Evolutionary conservation across 306 rosid genomes (phyloP), one percentile per base, ranked within the genome.

Genomic region (Pterocarpus santalinus): DNA sequence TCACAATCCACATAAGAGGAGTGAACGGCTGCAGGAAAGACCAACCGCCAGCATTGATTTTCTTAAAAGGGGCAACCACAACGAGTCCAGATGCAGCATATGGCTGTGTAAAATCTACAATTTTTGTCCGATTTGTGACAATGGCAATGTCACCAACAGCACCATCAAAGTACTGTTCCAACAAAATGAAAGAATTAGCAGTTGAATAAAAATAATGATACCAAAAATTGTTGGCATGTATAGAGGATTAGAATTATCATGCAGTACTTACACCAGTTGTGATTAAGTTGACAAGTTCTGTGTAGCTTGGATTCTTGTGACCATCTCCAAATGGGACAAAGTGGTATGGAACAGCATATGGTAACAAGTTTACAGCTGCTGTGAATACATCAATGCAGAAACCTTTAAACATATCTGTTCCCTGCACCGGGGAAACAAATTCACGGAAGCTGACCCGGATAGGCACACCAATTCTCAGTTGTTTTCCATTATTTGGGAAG

Each of bases 91-190:
- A 93, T 83, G 97, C 92, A 75, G 85, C 83, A 87, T 84, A 95
- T 53, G 99, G 99, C 74, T 93, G 99, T 5, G 98, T 89, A 78
- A 95, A 96, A 92, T 96, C 99, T 69, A 82, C 94, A 35, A 84
- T 80, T 94, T 81, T 93, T 15, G 99, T 96, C 72, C 99, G 85
- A 56, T 92, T 92, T 36, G 99, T 92, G 61, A 89, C 92, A 73
- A 96, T 96, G 41, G 99, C 88, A 69, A 96, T 84, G 83, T 96
- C 99, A 32, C 98, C 98, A 56, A 96, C 76, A 38, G 87, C 99
- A 57, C 97, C 98, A 79, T 96, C 99, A 82, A 92, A 84, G 57
- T 10, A 43, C 99, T 95, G 83, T 14, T 51, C 73, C 55, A 49
- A 39, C 69, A 10, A 80, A 57, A 35, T 34, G 72, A 68, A 60